phyloP scores from a whole-genome alignment of 208 protist species.

The Wallacemonas collosoma region DNA sequence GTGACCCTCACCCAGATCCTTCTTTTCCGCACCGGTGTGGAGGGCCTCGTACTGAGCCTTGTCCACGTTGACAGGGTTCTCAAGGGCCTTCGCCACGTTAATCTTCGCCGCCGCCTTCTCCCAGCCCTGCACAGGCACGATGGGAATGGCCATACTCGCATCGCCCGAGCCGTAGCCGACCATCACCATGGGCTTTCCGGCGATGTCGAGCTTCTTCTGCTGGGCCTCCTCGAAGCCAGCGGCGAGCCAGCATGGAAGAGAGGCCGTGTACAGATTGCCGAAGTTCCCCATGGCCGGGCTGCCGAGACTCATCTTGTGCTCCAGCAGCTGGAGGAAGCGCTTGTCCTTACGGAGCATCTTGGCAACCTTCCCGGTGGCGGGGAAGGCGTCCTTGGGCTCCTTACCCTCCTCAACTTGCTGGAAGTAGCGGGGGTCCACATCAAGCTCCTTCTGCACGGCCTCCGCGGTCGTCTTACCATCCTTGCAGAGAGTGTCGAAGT shows the following conservation, averaged over 20 bases:
- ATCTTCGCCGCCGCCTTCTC: conserved; percentile 80
- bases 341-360: conserved; percentile 81
- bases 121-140: conserved; percentile 82
- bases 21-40: conserved; percentile 77
- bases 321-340: conserved; percentile 75
- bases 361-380: conserved; percentile 74
- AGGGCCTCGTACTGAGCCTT: conserved; percentile 85
- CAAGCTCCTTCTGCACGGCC: conserved; percentile 64
- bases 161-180: conserved; percentile 89
- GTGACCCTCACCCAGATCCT: conserved; percentile 52
- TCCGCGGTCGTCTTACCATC: conserved; percentile 51
- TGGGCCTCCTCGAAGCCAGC: conserved; percentile 89
- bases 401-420: conserved; percentile 70
- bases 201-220: conserved; percentile 78
- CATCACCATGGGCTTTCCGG: conserved; percentile 87
- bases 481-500: conserved; percentile 73
- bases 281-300: conserved; percentile 86
- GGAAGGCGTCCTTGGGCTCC: conserved; percentile 77
- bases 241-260: conserved; percentile 88
- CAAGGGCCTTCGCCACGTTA: conserved; percentile 70
- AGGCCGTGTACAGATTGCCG: conserved; percentile 92
- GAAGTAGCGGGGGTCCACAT: conserved; percentile 74
- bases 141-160: conserved; percentile 87
- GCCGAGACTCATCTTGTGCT: conserved; percentile 88
- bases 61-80: conserved; percentile 69